Evolutionary conservation across 148 eudicot genomes (phyloP).

Genomic region (Rhododendron vialii): DNA sequence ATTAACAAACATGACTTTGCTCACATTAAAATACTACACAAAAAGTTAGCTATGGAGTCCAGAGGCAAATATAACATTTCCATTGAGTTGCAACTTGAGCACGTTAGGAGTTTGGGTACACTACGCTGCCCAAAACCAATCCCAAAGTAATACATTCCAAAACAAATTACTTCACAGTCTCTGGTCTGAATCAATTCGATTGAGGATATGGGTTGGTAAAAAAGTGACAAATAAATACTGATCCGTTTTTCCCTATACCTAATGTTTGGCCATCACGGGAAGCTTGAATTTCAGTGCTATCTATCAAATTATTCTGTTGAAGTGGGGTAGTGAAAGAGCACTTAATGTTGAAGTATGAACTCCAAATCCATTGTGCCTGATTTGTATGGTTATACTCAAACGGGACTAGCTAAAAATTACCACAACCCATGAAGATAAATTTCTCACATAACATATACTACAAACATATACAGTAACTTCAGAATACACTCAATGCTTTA

Average conservation of each 20-base stretch:
- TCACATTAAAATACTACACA: background rate
- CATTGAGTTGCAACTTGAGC: background rate
- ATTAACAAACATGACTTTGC: background rate
- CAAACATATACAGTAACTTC: background rate
- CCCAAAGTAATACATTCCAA: background rate
- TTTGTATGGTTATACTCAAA: background rate
- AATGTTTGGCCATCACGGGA: background rate
- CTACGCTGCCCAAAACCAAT: background rate
- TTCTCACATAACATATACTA: background rate
- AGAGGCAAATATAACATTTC: background rate
- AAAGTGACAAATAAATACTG: background rate
- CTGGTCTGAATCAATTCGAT: background rate
- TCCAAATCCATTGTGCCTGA: background rate
- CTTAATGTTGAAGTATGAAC: background rate
- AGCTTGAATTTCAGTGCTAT: background rate
- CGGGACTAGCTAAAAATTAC: background rate
- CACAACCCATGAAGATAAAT: background rate
- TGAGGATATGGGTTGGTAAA: background rate
- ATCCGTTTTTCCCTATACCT: background rate
- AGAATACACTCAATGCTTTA: background rate
- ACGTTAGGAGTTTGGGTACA: background rate
- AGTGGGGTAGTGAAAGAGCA: background rate
- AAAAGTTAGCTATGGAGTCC: background rate
- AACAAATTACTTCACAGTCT: background rate
- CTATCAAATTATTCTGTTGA: background rate